Conservation (phyloP, 139 green algal species). For the Penium margaritaceum region DNA sequence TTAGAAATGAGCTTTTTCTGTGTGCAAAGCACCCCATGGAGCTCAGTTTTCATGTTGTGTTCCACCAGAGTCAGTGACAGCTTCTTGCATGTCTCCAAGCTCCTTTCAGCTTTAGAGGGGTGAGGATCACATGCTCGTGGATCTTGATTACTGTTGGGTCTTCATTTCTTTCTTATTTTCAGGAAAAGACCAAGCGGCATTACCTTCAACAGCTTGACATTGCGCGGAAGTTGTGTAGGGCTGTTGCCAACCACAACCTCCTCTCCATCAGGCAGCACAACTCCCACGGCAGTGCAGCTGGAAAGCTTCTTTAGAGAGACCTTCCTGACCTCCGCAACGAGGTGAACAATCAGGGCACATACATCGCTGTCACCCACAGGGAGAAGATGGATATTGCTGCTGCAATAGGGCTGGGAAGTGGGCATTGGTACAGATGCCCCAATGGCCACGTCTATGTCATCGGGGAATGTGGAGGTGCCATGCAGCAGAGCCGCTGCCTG, state of each 20-base stretch:
- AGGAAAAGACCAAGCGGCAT: not conserved
- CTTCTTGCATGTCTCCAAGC: too few species aligned
- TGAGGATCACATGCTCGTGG: too few species aligned
- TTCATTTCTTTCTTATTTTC: too few species aligned
- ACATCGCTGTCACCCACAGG: not conserved
- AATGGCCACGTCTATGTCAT: constrained; percentile 57
- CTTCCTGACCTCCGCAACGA: not conserved
- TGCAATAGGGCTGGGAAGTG: not conserved
- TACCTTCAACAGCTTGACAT: not conserved
- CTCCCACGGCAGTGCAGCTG: not conserved
- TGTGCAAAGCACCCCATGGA: too few species aligned
- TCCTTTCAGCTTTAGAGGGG: too few species aligned
- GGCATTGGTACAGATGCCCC: constrained; percentile 46
- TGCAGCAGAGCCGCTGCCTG: constrained; percentile 39
- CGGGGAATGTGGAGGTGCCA: constrained; percentile 53
- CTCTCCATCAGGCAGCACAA: not conserved
- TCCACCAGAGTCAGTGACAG: too few species aligned
- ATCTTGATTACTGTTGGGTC: too few species aligned
- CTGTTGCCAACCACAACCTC: not conserved
- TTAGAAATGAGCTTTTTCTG: too few species aligned
- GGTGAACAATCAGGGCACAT: not conserved
- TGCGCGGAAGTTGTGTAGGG: not conserved
- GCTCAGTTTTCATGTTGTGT: too few species aligned
- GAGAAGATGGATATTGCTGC: constrained; percentile 15
- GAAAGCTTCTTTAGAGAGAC: constrained; percentile 17